Evolutionary conservation across 2,329 filamentous ascomycete species (phyloP).

Genomic region (Teratosphaeria nubilosa): DNA sequence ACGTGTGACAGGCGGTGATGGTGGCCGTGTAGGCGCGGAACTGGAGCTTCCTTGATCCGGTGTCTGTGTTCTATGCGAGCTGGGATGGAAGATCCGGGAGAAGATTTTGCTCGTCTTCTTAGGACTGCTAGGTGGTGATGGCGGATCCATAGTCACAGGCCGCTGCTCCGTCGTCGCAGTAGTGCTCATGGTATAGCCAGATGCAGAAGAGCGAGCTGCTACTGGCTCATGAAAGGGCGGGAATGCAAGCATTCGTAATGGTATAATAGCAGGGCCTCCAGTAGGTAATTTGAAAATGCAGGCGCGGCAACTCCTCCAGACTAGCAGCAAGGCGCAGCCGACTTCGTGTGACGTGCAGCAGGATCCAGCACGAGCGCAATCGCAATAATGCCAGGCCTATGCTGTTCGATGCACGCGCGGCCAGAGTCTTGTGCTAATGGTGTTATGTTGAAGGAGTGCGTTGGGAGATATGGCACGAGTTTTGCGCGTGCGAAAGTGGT

Average conservation of each 20-base stretch:
- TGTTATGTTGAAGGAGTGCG: not conserved
- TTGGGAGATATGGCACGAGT: not conserved
- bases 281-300: too few relatives aligned
- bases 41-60: not conserved
- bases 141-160: slow-evolving; percentile 6
- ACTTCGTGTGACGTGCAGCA: not conserved
- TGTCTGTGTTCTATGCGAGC: not conserved
- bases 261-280: not conserved
- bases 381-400: too few relatives aligned
- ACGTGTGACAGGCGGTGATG: not conserved
- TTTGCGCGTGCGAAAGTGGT: not conserved
- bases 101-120: slow-evolving; percentile 13
- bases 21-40: not conserved
- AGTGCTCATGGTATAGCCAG: not conserved
- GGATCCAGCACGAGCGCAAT: not conserved
- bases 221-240: not conserved
- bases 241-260: not conserved
- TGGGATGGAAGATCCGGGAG: slow-evolving; percentile 2
- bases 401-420: too few relatives aligned
- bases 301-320: too few relatives aligned
- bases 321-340: not conserved
- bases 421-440: not conserved
- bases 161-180: slow-evolving; percentile 2
- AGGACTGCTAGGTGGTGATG: slow-evolving; percentile 5
- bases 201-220: not conserved